Evolutionary conservation across 768 basidiomycete species (phyloP).

Genomic region (Lentinula detonsa): DNA sequence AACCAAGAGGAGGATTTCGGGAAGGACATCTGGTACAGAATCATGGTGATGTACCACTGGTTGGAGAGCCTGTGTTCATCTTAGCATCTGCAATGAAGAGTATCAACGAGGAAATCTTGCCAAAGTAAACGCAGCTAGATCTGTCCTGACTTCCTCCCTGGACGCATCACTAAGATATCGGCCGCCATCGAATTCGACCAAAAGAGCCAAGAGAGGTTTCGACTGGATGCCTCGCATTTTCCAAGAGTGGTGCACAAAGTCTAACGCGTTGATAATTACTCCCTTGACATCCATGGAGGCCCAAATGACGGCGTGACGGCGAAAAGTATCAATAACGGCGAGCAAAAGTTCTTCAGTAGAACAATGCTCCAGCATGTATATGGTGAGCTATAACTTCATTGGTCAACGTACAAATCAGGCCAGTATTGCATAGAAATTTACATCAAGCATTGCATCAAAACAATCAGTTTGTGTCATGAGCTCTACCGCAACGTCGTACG

Average conservation of each 20-base stretch:
- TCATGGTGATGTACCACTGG: slow-evolving; percentile 31
- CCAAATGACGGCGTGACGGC: slow-evolving; percentile 70
- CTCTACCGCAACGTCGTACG: slow-evolving; percentile 53
- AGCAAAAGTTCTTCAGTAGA: slow-evolving; percentile 46
- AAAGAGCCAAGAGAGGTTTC: slow-evolving; percentile 53
- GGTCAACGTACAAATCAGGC: too few relatives aligned
- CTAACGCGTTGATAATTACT: slow-evolving; percentile 52
- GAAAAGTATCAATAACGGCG: slow-evolving; percentile 65
- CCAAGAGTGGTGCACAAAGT: slow-evolving; percentile 56
- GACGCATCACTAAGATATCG: slow-evolving; percentile 47
- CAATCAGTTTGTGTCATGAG: slow-evolving; percentile 57
- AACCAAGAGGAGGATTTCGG: slow-evolving; percentile 65
- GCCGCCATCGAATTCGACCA: slow-evolving; percentile 61
- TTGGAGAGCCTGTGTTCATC: slow-evolving; percentile 35
- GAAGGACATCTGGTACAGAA: slow-evolving; percentile 39
- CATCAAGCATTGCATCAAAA: slow-evolving; percentile 67
- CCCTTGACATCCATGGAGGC: slow-evolving; percentile 63
- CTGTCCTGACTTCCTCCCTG: slow-evolving; percentile 54
- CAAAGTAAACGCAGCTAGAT: slow-evolving; percentile 55
- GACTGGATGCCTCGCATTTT: slow-evolving; percentile 61
- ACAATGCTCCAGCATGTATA: slow-evolving; percentile 48
- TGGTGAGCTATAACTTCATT: slow-evolving; percentile 34
- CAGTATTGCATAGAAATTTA: slow-evolving; percentile 22
- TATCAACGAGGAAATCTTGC: slow-evolving; percentile 30
- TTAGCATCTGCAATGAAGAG: not conserved